A percentile compares a stretch with the other conserved stretches of the same genome.
phyloP scores from a whole-genome alignment of 2,329 filamentous ascomycete genomes.

The Xylariaceae sp. region DNA sequence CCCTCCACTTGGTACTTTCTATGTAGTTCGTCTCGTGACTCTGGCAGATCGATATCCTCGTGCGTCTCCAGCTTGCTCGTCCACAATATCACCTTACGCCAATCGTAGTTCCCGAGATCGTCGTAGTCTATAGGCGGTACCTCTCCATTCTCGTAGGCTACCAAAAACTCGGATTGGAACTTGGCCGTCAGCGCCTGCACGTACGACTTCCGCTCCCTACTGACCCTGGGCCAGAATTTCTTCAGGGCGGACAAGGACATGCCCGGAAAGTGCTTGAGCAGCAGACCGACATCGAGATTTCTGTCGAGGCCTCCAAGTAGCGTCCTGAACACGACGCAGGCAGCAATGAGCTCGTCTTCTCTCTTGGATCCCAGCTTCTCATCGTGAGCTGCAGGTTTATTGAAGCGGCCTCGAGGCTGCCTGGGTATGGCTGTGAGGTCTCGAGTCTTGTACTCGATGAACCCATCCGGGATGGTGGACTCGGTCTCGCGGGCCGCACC shows the following conservation, averaged over 20 bases:
- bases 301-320: slow-evolving; percentile 56
- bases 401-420: slow-evolving; percentile 29
- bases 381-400: slow-evolving; percentile 28
- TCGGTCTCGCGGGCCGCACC: too few relatives aligned
- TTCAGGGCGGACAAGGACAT: slow-evolving; percentile 46
- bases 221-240: slow-evolving; percentile 50
- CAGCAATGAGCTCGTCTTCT: slow-evolving; percentile 47
- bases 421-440: slow-evolving; percentile 24
- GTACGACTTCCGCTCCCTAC: slow-evolving; percentile 45
- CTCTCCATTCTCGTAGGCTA: slow-evolving; percentile 59
- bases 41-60: slow-evolving; percentile 44
- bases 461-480: slow-evolving; percentile 13
- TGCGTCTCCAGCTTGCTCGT: slow-evolving; percentile 47
- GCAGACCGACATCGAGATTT: slow-evolving; percentile 55
- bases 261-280: slow-evolving; percentile 51
- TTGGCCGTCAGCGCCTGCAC: slow-evolving; percentile 53
- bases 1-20: slow-evolving; percentile 38
- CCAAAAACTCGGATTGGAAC: slow-evolving; percentile 61
- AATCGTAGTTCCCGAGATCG: slow-evolving; percentile 60
- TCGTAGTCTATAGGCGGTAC: slow-evolving; percentile 60
- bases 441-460: slow-evolving; percentile 28
- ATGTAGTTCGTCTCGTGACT: slow-evolving; percentile 40
- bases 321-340: slow-evolving; percentile 52
- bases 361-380: slow-evolving; percentile 35
- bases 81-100: slow-evolving; percentile 63